A percentile compares a stretch with the other conserved stretches of the same genome.
Conservation (phyloP, 2,329 filamentous ascomycete species). For the Beauveria varroae region DNA sequence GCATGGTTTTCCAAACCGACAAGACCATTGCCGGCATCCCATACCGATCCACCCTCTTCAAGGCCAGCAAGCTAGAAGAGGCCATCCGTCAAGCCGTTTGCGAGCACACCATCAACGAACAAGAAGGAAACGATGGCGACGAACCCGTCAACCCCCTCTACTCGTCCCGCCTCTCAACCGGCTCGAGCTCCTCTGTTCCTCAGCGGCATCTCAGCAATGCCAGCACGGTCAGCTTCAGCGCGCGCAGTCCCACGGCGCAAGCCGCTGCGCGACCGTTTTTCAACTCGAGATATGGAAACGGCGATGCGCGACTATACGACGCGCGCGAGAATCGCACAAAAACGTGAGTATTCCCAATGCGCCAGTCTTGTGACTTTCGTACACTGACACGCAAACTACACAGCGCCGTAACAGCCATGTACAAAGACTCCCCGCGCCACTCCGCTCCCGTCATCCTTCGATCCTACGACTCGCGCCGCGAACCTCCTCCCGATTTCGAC, state of each 20-base stretch:
- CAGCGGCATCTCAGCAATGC: conserved; percentile 69
- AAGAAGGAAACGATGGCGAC: conserved; percentile 81
- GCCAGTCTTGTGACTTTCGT: neutral
- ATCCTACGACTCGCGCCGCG: conserved; percentile 91
- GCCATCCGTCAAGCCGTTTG: conserved; percentile 84
- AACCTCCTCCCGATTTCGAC: conserved; percentile 83
- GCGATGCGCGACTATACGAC: conserved; percentile 84
- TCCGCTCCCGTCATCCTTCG: conserved; percentile 67
- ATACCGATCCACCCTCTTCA: conserved; percentile 90
- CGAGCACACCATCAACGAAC: conserved; percentile 72
- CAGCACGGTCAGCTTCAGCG: conserved; percentile 76
- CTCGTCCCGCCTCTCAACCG: conserved; percentile 33
- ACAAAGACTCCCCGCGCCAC: conserved; percentile 69
- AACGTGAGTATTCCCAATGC: conserved; percentile 52
- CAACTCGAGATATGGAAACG: conserved; percentile 63
- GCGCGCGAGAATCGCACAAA: conserved; percentile 78
- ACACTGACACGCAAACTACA: neutral
- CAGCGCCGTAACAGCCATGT: conserved; percentile 84
- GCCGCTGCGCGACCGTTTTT: conserved; percentile 41
- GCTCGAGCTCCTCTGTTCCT: conserved; percentile 26
- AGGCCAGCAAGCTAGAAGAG: conserved; percentile 94
- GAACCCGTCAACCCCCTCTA: conserved; percentile 37
- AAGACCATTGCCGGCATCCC: conserved; percentile 96
- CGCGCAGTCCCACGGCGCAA: conserved; percentile 52
- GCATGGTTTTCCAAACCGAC: conserved; percentile 93